These are phyloP conservation scores for Larix kaempferi DNA, from an alignment of 75 land plant species.

Conservation along the genomic window DNA sequence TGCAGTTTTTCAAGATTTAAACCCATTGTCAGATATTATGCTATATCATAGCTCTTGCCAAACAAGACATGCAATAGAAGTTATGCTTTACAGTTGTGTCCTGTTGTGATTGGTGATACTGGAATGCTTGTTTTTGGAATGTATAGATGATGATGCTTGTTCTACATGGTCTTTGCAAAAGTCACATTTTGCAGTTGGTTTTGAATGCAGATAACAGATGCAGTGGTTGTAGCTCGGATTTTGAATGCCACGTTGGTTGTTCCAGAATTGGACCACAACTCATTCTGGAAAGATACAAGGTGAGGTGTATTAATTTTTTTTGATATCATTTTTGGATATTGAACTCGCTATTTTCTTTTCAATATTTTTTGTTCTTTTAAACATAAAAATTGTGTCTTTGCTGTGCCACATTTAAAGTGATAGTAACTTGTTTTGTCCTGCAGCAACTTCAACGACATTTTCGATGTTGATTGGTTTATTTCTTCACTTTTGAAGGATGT, in stretches of 20 bases:
- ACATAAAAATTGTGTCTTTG: not conserved
- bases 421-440: slow-evolving; percentile 26
- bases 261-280: slow-evolving; percentile 88
- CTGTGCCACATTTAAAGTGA: not conserved
- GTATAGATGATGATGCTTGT: not conserved
- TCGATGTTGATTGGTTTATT: slow-evolving; percentile 95
- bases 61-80: not conserved
- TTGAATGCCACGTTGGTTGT: slow-evolving; percentile 95
- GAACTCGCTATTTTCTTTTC: not conserved
- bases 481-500: slow-evolving; percentile 80
- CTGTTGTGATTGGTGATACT: not conserved
- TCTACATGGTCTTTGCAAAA: not conserved
- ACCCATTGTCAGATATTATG: too few species aligned
- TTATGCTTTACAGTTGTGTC: not conserved
- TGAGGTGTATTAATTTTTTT: slow-evolving; percentile 16
- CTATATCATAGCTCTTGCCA: too few species aligned
- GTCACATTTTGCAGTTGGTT: slow-evolving; percentile 2
- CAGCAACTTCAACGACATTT: slow-evolving; percentile 90
- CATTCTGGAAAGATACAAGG: slow-evolving; percentile 98
- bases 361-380: not conserved
- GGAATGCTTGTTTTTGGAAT: not conserved
- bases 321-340: not conserved
- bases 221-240: slow-evolving; percentile 94
- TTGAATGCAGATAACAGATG: slow-evolving; percentile 86
- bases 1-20: not conserved